Base-by-base conservation (phyloP, 2,329 filamentous ascomycete species). In the Scolecobasidium constrictum region DNA sequence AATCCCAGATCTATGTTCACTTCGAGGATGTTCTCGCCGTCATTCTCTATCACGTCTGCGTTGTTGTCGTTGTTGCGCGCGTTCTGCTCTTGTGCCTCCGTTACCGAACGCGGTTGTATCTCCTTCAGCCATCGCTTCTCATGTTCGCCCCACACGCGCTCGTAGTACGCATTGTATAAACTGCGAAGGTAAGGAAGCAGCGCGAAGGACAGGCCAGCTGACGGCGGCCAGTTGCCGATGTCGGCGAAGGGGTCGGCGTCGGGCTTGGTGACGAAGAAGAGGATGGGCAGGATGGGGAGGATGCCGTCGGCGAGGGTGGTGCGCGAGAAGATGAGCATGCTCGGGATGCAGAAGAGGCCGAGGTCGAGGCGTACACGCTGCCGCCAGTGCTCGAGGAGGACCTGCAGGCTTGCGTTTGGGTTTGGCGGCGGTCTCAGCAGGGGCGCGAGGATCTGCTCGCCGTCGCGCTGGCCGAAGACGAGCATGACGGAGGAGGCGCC, bases 301-400 rank as follows among this genome's bases (percentile, higher is more conserved):
- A 81, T 63, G 3, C 72, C 71, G 50, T 86, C 81, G 21, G 75
- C 73, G 38, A 81, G 66, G 2, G 67, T 70, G 19, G 80, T 77
- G 23, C 83, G 69, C 16, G 80, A 80, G n/a, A 82, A 68, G 9
- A 86, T 68, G 6, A 88, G 67, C 2, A 77, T 69, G 9, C 81
- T 68, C 1, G 78, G 81, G 45, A 88, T 82, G 5, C 84, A 64
- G 2, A 81, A 77, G 3, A 86, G 58, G 2, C 78, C 78, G 20
- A 81, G 51, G 45, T 73, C 70, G 34, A 78, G 54, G 18, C 71
- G 63, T 57, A 72, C 72, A 44, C 68, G 60, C n/a, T 58, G 51
- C 16, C 56, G 49, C 38, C 55, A 52, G 38, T 58, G 53, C 50
- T 49, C 65, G 35, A 18, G 28, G 11, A 34, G 22, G 6, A 16